Evolutionary conservation across 1,284 basidiomycete genomes (phyloP), one percentile per base, ranked within the genome.

Genomic region (Boletellus dicymbophilus): DNA sequence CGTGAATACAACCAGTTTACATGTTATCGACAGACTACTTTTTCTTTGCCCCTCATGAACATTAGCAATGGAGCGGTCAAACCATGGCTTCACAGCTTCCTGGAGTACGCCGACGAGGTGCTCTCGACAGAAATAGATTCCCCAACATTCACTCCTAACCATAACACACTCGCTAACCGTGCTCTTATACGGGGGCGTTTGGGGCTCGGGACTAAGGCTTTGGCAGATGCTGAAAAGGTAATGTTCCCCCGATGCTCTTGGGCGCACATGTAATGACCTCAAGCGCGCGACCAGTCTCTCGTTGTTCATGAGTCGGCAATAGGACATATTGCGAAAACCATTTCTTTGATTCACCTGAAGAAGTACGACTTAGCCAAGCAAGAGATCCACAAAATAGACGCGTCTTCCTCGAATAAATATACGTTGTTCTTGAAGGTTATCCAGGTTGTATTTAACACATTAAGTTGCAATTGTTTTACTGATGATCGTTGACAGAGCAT

Each of bases 61-160:
- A 57, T 57, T 15, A 59, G 16, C 37, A 57, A 57, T 13, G 49
- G 3, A 10, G 55, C 57, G 11, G 55, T 57, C 22, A 57, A 57
- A 37, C 36, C 48, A 8, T 57, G 55, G 55, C 57, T 57, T n/a
- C 55, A 59, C 23, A n/a, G 45, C 18, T 57, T 48, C 37, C 26
- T 57, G n/a, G 38, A 56, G 3, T 3, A n/a, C 6, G 57, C 33
- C 3, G 57, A 57, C 18, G 20, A 57, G 10, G 57, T 48, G 1
- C 30, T 57, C 20, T 39, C 55, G 1, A 41, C n/a, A 10, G 54
- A 57, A 36, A 59, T 57, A 3, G 53, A 36, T 3, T 6, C 34
- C 10, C 6, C 55, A 9, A 6, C 26, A 13, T 28, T 13, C 15
- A 26, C n/a, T 26, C 36, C 33, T 16, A 36, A 57, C 21, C 23